A percentile compares a stretch with the other conserved stretches of the same genome.
phyloP scores from a whole-genome alignment of 257 asterid species.

The Rauvolfia tetraphylla region DNA sequence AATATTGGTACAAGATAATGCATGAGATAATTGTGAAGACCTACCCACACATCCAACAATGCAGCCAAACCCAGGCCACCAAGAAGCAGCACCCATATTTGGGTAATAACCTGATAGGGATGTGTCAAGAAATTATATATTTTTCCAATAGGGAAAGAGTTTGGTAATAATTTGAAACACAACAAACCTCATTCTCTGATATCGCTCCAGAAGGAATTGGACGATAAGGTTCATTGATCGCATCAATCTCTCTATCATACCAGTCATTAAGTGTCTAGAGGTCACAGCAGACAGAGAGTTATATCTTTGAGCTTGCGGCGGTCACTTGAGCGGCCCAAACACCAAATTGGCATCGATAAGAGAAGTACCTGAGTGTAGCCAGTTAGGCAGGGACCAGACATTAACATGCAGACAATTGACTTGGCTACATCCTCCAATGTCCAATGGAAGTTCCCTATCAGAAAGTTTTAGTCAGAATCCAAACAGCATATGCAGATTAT shows the following conservation, averaged over 20 bases:
- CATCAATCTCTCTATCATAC: slow-evolving; percentile 96
- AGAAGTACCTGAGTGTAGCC: slow-evolving; percentile 87
- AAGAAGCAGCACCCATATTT: slow-evolving; percentile 92
- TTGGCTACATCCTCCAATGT: slow-evolving; percentile 82
- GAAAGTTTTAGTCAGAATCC: slow-evolving; percentile 6
- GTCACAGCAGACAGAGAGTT: slow-evolving; percentile 19
- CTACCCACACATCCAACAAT: slow-evolving; percentile 84
- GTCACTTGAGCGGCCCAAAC: slow-evolving; percentile 13
- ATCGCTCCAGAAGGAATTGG: slow-evolving; percentile 94
- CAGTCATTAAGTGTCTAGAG: slow-evolving; percentile 86
- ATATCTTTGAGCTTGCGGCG: slow-evolving; percentile 17
- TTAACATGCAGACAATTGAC: slow-evolving; percentile 78
- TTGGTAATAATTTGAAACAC: slow-evolving; percentile 18
- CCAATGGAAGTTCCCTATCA: slow-evolving; percentile 86
- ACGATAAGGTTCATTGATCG: slow-evolving; percentile 94
- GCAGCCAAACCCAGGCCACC: slow-evolving; percentile 90
- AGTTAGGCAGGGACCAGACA: slow-evolving; percentile 95
- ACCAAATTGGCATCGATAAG: slow-evolving; percentile 3
- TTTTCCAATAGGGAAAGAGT: slow-evolving; percentile 10
- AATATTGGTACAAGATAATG: not conserved
- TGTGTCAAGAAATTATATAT: slow-evolving; percentile 17
- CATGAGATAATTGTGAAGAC: slow-evolving; percentile 27
- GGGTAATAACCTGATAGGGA: slow-evolving; percentile 76
- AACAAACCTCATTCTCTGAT: slow-evolving; percentile 67
- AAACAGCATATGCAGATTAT: not conserved